phyloP scores from a whole-genome alignment of 148 eudicot species.

The Camellia sinensis region DNA sequence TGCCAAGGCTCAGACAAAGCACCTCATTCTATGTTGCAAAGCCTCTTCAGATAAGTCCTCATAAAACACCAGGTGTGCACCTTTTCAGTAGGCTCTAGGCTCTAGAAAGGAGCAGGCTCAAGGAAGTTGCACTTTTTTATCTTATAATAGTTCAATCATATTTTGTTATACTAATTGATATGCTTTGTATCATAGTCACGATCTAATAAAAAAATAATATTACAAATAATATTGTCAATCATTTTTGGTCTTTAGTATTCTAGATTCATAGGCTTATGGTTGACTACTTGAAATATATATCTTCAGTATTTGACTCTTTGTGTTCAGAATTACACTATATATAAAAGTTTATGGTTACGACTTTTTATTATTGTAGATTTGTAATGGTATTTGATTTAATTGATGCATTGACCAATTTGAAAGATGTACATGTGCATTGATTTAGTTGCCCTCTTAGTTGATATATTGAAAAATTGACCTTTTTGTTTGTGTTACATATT shows the following conservation, averaged over 20 bases:
- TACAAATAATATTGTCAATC: not conserved
- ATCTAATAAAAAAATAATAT: not conserved
- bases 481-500: not conserved
- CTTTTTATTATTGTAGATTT: not conserved
- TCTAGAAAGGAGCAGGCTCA: not conserved
- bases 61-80: too few relatives aligned
- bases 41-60: too few relatives aligned
- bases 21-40: too few relatives aligned
- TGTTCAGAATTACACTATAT: not conserved
- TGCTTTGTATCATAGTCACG: not conserved
- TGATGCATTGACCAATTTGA: not conserved
- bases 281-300: not conserved
- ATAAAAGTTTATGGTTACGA: not conserved
- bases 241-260: not conserved
- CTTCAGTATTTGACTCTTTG: not conserved
- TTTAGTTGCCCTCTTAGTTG: not conserved
- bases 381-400: not conserved
- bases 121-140: not conserved
- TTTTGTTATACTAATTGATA: not conserved
- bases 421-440: not conserved
- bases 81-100: not conserved
- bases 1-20: too few relatives aligned
- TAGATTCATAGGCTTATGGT: not conserved
- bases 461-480: not conserved
- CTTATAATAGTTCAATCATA: not conserved